A percentile compares a stretch with the other conserved stretches of the same genome.
phyloP scores from a whole-genome alignment of 192 early-diverging fungal genomes.

The Haplosporangium gracile region DNA sequence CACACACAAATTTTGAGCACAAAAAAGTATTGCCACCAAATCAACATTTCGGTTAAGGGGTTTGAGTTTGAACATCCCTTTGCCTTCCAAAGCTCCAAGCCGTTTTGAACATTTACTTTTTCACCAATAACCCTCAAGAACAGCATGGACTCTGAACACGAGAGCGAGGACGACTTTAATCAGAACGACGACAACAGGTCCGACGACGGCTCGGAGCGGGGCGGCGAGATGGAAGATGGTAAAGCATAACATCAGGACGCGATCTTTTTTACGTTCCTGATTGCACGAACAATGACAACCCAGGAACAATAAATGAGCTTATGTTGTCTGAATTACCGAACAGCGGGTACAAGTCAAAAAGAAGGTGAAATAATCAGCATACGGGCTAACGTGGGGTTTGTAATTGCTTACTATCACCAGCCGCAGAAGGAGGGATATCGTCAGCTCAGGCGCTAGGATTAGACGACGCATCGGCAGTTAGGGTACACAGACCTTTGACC shows the following conservation, averaged over 20 bases:
- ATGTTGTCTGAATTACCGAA: neutral
- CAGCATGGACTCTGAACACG: conserved; percentile 54
- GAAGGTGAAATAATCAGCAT: neutral
- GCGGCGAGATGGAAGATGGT: conserved; percentile 41
- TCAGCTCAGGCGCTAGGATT: neutral
- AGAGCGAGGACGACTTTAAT: conserved; percentile 58
- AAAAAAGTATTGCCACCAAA: neutral
- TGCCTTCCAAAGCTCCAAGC: no score
- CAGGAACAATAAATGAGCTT: neutral
- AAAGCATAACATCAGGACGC: neutral
- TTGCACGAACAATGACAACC: neutral
- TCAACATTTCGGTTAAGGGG: neutral
- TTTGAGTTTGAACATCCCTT: no score
- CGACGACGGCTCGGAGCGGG: conserved; percentile 47
- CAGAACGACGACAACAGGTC: conserved; percentile 43
- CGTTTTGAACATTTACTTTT: conserved; percentile 3
- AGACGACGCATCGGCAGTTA: conserved; percentile 11
- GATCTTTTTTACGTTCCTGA: neutral
- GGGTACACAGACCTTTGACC: conserved; percentile 26
- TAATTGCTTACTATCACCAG: neutral
- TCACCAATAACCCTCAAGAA: conserved; percentile 6
- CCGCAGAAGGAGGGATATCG: neutral
- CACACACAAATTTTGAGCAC: neutral
- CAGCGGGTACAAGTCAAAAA: no score
- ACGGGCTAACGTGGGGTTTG: neutral